phyloP scores from a whole-genome alignment of 2,329 filamentous ascomycete genomes.

The Venturia effusa region DNA sequence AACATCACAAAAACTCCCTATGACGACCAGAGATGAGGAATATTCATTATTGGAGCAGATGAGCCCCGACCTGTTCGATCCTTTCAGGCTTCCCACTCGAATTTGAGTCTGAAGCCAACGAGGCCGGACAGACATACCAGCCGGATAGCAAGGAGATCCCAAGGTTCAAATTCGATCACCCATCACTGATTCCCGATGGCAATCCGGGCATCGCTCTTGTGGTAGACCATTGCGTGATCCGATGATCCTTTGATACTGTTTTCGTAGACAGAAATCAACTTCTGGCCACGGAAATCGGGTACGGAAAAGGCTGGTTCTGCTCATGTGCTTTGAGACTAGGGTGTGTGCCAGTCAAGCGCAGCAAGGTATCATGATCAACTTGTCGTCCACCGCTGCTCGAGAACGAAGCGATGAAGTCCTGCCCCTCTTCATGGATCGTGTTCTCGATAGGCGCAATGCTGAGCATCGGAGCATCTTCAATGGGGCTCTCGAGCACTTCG shows the following conservation, averaged over 20 bases:
- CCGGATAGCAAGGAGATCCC: no score
- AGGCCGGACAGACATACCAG: no score
- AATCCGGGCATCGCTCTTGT: background rate
- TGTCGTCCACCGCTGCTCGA: background rate
- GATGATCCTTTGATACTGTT: background rate
- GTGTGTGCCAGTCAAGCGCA: background rate
- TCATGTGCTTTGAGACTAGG: background rate
- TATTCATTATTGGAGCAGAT: no score
- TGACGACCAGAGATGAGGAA: background rate
- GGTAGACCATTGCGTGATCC: background rate
- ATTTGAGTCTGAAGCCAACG: no score
- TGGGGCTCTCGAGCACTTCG: background rate
- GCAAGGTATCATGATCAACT: background rate
- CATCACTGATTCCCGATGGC: background rate
- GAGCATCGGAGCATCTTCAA: background rate
- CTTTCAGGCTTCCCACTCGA: no score
- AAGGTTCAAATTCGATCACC: no score
- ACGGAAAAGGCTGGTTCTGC: background rate
- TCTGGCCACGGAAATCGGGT: background rate
- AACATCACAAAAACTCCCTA: background rate
- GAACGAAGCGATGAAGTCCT: background rate
- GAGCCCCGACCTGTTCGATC: no score
- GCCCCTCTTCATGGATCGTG: background rate
- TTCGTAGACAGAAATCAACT: background rate
- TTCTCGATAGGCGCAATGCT: background rate